Conservation (phyloP, 2,329 filamentous ascomycete genomes). For the Magnaporthiopsis rhizophila region DNA sequence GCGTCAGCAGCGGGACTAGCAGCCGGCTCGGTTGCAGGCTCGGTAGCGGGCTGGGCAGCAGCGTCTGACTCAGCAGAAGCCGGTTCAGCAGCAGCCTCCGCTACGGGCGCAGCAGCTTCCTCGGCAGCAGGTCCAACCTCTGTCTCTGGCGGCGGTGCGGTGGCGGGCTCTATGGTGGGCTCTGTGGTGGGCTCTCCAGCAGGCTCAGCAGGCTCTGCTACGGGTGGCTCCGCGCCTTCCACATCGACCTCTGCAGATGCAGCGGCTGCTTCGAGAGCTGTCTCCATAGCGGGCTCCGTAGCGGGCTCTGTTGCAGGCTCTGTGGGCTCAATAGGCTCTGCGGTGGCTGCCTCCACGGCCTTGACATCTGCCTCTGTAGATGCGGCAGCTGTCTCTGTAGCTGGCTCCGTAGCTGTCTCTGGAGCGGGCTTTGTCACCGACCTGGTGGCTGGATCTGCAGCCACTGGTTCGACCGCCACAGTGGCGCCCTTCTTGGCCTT, state of each 20-base stretch:
- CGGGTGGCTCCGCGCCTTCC: too few relatives aligned
- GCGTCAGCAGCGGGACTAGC: background rate
- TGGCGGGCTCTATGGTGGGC: background rate
- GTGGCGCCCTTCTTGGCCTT: background rate
- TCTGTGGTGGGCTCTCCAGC: constrained; percentile 1
- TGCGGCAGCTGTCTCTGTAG: constrained; percentile 9
- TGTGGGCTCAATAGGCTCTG: background rate
- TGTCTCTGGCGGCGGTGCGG: background rate
- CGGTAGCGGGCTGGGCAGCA: constrained; percentile 1
- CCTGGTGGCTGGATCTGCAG: constrained; percentile 7
- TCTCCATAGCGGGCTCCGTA: too few relatives aligned
- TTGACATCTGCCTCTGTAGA: constrained; percentile 11
- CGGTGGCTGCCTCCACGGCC: background rate
- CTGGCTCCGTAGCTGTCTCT: constrained; percentile 6
- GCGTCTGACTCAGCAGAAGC: background rate
- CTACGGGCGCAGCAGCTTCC: background rate
- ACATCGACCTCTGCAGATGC: too few relatives aligned
- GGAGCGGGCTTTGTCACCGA: constrained; percentile 1
- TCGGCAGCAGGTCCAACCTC: constrained; percentile 4
- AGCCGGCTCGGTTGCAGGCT: background rate
- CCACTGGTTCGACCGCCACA: background rate
- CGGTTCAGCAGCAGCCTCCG: background rate
- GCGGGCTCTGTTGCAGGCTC: too few relatives aligned
- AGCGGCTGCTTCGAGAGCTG: too few relatives aligned
- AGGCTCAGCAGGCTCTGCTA: background rate